Base-by-base conservation (phyloP, 257 asterid genomes). In the Solanum gandarillasii region DNA sequence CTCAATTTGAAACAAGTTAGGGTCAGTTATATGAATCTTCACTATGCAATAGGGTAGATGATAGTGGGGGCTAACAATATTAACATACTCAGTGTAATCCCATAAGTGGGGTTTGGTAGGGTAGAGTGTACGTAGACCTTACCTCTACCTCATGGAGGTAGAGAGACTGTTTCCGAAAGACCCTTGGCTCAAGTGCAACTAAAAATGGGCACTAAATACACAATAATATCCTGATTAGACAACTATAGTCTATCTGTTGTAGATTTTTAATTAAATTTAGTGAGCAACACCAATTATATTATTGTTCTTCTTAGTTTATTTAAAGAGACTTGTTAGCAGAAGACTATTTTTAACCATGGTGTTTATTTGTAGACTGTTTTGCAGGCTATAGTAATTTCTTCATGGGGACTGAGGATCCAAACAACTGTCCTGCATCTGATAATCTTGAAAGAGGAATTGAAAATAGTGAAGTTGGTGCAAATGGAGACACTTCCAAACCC, bases 331-430 rank as follows among this genome's bases (percentile, higher is more conserved):
- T 43, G 36, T 79, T 34, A 43, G 84, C 65, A 25, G 18, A 79
- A 79, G 84, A 43, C 84, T 68, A 41, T n/a, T 29, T 52, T 52
- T 23, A 27, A 46, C 70, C 55, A 41, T 86, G 71, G 70, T 27
- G 88, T 70, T 86, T 27, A 46, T 70, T 72, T 86, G n/a, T 48
- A 41, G 83, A 43, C 62, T 82, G 83, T 39, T n/a, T 71, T 87
- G 86, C 72, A 31, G 86, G 12, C 75, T 74, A 67, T 3, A 20
- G 62, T 23, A 62, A 86, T 35, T 31, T 55, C 75, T 20, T 88
- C 62, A 95, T 96, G 98, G 97, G 93, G 82, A 89, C 91, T 32
- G 96, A 90, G 91, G 95, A 94, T 86, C 60, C 91, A 39, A 93
- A 88, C 82, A 83, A 87, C 88, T 91, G 88, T 86, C 94, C 92